phyloP scores from a whole-genome alignment of 495 filamentous ascomycete genomes.

The Aspergillus sclerotiicarbonarius region DNA sequence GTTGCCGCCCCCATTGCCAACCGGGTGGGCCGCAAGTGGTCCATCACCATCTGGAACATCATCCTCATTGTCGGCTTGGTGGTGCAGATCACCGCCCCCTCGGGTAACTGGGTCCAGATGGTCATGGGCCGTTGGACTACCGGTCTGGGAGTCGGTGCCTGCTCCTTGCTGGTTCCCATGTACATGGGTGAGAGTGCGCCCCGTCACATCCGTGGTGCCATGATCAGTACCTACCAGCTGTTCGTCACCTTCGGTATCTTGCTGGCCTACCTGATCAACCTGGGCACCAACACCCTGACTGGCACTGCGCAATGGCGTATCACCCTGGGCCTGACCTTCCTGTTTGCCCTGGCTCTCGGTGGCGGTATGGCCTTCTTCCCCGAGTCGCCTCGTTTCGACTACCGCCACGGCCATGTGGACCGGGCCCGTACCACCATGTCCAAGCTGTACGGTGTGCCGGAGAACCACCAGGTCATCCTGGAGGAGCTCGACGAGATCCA shows the following conservation, averaged over 20 bases:
- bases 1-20: conserved; percentile 55
- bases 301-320: conserved; percentile 69
- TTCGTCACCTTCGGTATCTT: conserved; percentile 88
- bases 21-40: conserved; percentile 51
- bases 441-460: conserved; percentile 66
- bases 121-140: conserved; percentile 58
- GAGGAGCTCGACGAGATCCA: conserved; percentile 65
- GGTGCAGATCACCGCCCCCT: conserved; percentile 60
- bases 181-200: conserved; percentile 71
- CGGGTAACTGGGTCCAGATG: conserved; percentile 52
- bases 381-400: conserved; percentile 68
- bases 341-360: conserved; percentile 73
- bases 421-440: conserved; percentile 65
- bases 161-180: conserved; percentile 70
- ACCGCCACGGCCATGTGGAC: conserved; percentile 61
- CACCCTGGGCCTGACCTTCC: conserved; percentile 71
- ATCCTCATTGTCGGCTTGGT: conserved; percentile 64
- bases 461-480: conserved; percentile 60
- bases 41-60: conserved; percentile 53
- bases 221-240: conserved; percentile 75
- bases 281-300: conserved; percentile 56
- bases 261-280: conserved; percentile 75
- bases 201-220: conserved; percentile 62
- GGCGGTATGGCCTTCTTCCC: conserved; percentile 69
- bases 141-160: conserved; percentile 66